Conservation (phyloP, 768 basidiomycete genomes). For the Tricholoma sp. region DNA sequence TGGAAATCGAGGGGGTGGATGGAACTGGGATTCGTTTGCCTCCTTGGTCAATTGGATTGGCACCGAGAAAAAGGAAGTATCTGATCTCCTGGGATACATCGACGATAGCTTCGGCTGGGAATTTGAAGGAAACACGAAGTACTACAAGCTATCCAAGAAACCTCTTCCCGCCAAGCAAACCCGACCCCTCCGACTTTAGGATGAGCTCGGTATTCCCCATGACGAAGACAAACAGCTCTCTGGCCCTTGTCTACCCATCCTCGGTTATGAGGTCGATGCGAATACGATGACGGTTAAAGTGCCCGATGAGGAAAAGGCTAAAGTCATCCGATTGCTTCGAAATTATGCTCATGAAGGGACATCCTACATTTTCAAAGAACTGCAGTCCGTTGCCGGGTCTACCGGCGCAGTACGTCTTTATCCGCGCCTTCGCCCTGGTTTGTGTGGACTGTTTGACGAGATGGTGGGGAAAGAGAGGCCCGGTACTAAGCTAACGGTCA, state of each 20-base stretch:
- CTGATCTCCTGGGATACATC: neutral
- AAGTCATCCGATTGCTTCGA: neutral
- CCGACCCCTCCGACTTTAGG: neutral
- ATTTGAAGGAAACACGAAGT: neutral
- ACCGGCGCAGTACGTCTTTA: neutral
- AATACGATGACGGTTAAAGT: constrained; percentile 1
- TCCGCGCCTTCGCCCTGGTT: neutral
- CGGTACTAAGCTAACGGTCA: neutral
- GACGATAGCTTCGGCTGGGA: neutral
- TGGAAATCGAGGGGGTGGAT: neutral
- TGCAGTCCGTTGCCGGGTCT: neutral
- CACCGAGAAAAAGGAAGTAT: neutral
- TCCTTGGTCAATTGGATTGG: neutral
- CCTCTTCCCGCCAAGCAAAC: neutral
- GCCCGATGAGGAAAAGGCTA: neutral
- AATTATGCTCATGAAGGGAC: neutral
- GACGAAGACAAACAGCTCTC: constrained; percentile 5
- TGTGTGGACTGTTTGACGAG: neutral
- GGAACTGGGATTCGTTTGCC: neutral
- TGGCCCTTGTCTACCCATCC: neutral
- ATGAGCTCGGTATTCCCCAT: constrained; percentile 5
- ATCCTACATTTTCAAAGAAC: neutral
- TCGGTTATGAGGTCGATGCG: constrained; percentile 5
- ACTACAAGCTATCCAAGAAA: neutral
- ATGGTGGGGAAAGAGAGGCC: neutral